Base-by-base conservation (phyloP, 2,329 filamentous ascomycete genomes). In the Paramyrothecium sp. region DNA sequence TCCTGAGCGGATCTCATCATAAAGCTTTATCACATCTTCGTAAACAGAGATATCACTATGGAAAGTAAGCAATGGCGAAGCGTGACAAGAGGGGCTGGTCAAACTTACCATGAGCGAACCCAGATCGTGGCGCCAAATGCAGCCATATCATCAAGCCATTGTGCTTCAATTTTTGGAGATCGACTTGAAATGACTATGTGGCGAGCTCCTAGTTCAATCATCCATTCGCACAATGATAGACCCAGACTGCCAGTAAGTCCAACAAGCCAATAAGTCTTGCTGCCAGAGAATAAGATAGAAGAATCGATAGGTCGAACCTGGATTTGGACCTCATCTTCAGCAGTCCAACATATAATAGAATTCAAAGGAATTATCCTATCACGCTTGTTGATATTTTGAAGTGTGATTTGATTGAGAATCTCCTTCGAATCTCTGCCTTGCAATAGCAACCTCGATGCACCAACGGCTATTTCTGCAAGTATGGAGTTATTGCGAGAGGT, bases 111-210 rank as follows among this genome's bases (percentile, higher is more conserved):
- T 13, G 46, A 48, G n/a, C 46, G 19, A 21, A 48, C 22, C 11
- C 5, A 19, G 46, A 48, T 19, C 5, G 13, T 44, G n/a, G 38
- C 38, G 4, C 38, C 38, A 5, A 7, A 7, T 4, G 7, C 7
- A 4, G 5, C 38, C n/a, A 7, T 5, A 3, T 22, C 12, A 13
- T 46, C 7, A 2, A 34, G 54, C 7, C 62, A 67, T 7, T 48
- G 44, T 12, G 60, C 50, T 16, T 67, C 54, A 7, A 72, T 56
- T 0, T 65, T 61, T 2, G 71, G 65, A 21, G 63, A 67, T 3
- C 75, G 67, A 54, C 70, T 73, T 2, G 70, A 67, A 1, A 78
- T 34, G 13, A 66, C 69, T 3, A 75, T 46, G 51, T 69, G 51
- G 30, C 63, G 61, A 7, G 71, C 73, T 4, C 73, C 72, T 17